Evolutionary conservation across 257 asterid species (phyloP), one percentile per base, ranked within the genome.

Genomic region (Plantago elongata): DNA sequence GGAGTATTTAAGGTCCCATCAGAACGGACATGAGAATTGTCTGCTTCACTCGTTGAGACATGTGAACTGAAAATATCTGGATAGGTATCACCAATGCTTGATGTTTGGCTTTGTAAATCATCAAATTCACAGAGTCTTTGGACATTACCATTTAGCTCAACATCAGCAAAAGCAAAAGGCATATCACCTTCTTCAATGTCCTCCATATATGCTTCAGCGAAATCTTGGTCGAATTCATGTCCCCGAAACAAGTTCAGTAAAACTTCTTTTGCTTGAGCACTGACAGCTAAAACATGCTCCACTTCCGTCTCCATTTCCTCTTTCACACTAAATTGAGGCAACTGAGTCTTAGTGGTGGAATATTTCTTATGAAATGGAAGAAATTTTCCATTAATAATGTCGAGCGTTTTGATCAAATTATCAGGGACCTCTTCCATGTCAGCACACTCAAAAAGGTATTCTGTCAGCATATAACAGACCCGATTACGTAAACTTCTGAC

Each of bases 211-310:
- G 90, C 94, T 51, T 51, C 62, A 29, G 82, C 80, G 83, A 78
- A 93, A 58, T 93, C 86, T 57, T 74, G 75, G 61, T 87, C 93
- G 73, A 83, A 73, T 58, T 71, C 82, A 62, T 75, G 75, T 63
- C 74, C 77, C 45, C 78, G 75, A 72, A 74, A 77, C 50, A 67
- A 57, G 71, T 82, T 80, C 75, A 81, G 77, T 9, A 85, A 72
- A 69, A 87, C 78, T 76, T 81, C 91, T 79, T 87, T 93, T 34
- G 77, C 81, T 79, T 84, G 94, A 76, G 97, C 94, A 75, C 96
- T 87, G 56, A 89, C 18, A 65, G 62, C 63, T 60, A 85, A 72
- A 37, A 89, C 75, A 64, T 61, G 70, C 65, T 85, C 90, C 13
- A 83, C 69, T 75, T 92, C 97, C 14, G 79, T 74, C 54, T 73